Evolutionary conservation across 768 basidiomycete genomes (phyloP), one percentile per base, ranked within the genome.

Genomic region (Wakefieldia striispora): DNA sequence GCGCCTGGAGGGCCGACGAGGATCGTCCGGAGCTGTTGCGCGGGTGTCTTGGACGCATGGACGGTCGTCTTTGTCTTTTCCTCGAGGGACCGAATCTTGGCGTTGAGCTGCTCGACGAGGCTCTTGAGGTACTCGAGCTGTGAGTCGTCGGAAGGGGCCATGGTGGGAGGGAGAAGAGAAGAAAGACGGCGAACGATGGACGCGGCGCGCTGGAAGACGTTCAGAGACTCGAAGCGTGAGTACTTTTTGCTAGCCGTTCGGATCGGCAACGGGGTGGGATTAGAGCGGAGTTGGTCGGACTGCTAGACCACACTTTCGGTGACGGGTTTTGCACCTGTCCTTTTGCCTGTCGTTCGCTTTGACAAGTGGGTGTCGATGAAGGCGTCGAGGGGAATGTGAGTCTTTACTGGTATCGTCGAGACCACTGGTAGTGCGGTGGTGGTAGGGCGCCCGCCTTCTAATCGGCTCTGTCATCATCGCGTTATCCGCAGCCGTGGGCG

Each of bases 1-100:
- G 97, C 91, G 60, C 97, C 97, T 38, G 97, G 97, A 52, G 97
- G 97, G 47, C 97, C 97, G 58, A 99, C 75, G 60, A 99, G 79
- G 60, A 99, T 92, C 58, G 95, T 86, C 41, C 95, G 80, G 53
- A 91, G 83, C 74, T 91, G 89, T 62, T 82, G 78, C 20, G 81
- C 83, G 45, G 90, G 88, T 24, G 84, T 79, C 65, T 75, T 73
- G n/a, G 74, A 66, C 16, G 65, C 50, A 24, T 69, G 60, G 19
- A 64, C 65, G 11, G 70, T 69, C 8, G 67, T 63, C 69, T 86
- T 88, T 43, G 79, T 75, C 67, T 81, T 83, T 14, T 72, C 67
- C 77, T 98, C 95, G 53, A 97, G 78, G 33, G 75, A 63, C 48
- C 74, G 60, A 64, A 99, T 97, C 78, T 98, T 98, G 48, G 84